These are phyloP conservation scores for Phytophthora idaei DNA, from an alignment of 352 stramenopile genomes.

Conservation along the genomic window DNA sequence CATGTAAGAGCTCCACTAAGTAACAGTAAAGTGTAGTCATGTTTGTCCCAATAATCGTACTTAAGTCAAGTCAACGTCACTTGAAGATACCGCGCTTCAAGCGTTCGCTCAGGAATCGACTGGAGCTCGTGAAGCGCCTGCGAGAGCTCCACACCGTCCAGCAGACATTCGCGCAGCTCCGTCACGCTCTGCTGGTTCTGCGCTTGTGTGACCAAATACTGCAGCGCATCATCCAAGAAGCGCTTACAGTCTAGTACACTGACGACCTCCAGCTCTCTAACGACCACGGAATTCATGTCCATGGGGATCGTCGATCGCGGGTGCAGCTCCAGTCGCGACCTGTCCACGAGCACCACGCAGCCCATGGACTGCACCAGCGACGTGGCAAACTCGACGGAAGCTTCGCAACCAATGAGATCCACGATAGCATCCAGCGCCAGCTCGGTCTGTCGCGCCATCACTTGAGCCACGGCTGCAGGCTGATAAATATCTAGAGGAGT, in stretches of 20 bases:
- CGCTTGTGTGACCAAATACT: constrained; percentile 47
- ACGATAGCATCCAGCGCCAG: constrained; percentile 50
- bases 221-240: constrained; percentile 41
- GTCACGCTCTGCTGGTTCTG: constrained; percentile 10
- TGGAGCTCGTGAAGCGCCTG: constrained; percentile 35
- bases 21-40: constrained; percentile 5
- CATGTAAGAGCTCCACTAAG: too few species aligned
- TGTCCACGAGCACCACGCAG: constrained; percentile 46
- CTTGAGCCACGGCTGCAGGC: constrained; percentile 21
- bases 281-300: constrained; percentile 76
- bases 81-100: constrained; percentile 37
- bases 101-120: constrained; percentile 21
- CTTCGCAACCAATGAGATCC: constrained; percentile 55
- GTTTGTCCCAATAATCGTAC: constrained; percentile 1
- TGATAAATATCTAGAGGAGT: constrained; percentile 44
- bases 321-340: constrained; percentile 35
- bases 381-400: constrained; percentile 49
- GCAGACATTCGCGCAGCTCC: constrained; percentile 34
- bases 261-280: constrained; percentile 63
- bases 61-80: constrained; percentile 13
- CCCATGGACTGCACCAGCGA: constrained; percentile 54
- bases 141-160: constrained; percentile 23
- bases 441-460: constrained; percentile 33
- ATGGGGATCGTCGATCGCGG: constrained; percentile 43
- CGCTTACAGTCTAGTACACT: constrained; percentile 42